Base-by-base conservation (phyloP, 2,329 filamentous ascomycete species). In the Trichophyton rubrum region DNA sequence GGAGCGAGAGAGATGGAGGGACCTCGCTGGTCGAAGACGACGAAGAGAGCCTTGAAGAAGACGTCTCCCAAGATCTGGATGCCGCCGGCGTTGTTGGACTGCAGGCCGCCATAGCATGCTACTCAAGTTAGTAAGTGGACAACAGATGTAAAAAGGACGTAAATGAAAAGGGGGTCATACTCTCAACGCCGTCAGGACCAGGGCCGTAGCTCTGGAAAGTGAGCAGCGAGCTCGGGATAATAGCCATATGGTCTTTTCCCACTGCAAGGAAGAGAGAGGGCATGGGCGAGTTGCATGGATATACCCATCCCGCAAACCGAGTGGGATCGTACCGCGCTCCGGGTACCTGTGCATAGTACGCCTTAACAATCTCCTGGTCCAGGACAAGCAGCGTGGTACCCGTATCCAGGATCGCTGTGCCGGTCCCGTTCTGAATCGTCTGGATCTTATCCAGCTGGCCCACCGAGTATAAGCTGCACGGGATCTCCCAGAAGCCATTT, bases 401-500 rank as follows among this genome's bases (percentile, higher is more conserved):
- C 2, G 86, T 89, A 71, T 89, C 86, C 30, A 82, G 78, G 60
- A 87, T 85, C 55, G 84, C 80, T 30, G 74, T 73, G 56, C 69
- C 64, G 1, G 66, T 62, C 1, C 66, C 62, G 49, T 73, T 58
- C 20, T 40, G 20, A 33, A 64, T 17, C 2, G 27, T 59, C 15
- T 58, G 56, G 41, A 63, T 51, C 6, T 68, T 9, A 62, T 66
- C 67, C 1, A 69, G 40, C 43, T 69, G 70, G 13, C 78, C 80
- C 60, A 89, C 77, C 17, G 75, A 74, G 68, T 85, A 88, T 53
- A 75, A 74, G 24, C 77, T 76, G 4, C 81, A 83, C 13, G 77
- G 68, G 68, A 89, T 83, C 68, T 86, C 77, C 87, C 87, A 90
- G 76, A 85, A 89, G 7, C 87, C 87, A 35, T 77, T 73, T 9